phyloP scores from a whole-genome alignment of 169 alveolate species.

The Amoebophrya sp. region DNA sequence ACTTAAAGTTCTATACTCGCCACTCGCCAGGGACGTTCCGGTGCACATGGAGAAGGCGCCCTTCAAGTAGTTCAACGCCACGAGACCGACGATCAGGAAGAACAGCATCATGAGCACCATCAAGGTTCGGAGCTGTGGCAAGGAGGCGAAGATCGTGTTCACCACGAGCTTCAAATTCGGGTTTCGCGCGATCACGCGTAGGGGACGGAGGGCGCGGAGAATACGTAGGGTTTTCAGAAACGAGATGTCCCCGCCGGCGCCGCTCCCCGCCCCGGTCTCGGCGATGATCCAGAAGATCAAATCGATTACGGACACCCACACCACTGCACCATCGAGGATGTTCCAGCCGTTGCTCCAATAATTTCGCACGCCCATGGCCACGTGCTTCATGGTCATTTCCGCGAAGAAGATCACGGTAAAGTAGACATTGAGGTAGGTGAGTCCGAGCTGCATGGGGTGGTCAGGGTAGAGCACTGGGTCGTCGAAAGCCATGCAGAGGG shows the following conservation, averaged over 20 bases:
- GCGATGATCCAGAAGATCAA: slow-evolving; percentile 27
- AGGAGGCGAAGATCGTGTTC: slow-evolving; percentile 58
- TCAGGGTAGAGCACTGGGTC: slow-evolving; percentile 24
- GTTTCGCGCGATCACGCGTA: slow-evolving; percentile 61
- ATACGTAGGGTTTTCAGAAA: slow-evolving; percentile 55
- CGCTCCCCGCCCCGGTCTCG: background rate
- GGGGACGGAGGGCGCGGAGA: slow-evolving; percentile 62
- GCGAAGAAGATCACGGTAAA: background rate
- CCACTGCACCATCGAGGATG: slow-evolving; percentile 49
- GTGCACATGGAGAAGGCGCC: slow-evolving; percentile 56
- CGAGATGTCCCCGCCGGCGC: background rate
- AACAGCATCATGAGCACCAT: slow-evolving; percentile 56
- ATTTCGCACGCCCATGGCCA: slow-evolving; percentile 34
- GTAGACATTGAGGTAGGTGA: background rate
- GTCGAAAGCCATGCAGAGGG: slow-evolving; percentile 29
- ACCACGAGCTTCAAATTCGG: slow-evolving; percentile 58
- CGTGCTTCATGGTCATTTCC: slow-evolving; percentile 34
- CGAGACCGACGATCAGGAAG: slow-evolving; percentile 64
- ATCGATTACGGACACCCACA: slow-evolving; percentile 31
- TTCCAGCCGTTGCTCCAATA: slow-evolving; percentile 45
- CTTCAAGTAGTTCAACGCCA: slow-evolving; percentile 62
- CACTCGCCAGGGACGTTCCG: no score
- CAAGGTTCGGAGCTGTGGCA: slow-evolving; percentile 60
- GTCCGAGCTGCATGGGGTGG: background rate
- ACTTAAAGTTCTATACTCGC: background rate